A percentile compares a stretch with the other conserved stretches of the same genome.
These are phyloP conservation scores for Craspedostauros australis DNA, from an alignment of 108 stramenopile genomes.

Conservation along the genomic window DNA sequence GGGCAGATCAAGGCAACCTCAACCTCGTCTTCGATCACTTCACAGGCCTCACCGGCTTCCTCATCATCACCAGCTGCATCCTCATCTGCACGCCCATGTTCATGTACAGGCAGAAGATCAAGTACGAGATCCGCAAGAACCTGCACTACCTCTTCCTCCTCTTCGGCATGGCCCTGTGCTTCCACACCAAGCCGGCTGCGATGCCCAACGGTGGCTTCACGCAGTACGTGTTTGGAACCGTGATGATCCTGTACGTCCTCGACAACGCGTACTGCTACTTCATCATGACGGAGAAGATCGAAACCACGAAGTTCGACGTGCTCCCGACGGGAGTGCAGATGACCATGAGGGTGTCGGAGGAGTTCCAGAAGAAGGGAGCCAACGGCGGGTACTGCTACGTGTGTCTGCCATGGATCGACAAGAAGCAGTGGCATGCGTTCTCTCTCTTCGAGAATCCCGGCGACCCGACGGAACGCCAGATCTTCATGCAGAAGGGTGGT, in stretches of 20 bases:
- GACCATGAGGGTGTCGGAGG: constrained; percentile 25
- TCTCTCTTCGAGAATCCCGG: constrained; percentile 37
- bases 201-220: constrained; percentile 45
- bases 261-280: constrained; percentile 29
- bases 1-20: constrained; percentile 38
- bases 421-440: constrained; percentile 47
- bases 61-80: constrained; percentile 20
- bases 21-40: constrained; percentile 15
- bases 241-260: constrained; percentile 29
- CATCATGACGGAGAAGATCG: constrained; percentile 49
- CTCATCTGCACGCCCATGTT: constrained; percentile 42
- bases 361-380: constrained; percentile 21
- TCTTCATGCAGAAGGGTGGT: constrained; percentile 38
- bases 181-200: constrained; percentile 18
- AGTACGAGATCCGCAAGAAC: constrained; percentile 37
- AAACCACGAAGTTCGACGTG: constrained; percentile 27
- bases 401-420: constrained; percentile 35
- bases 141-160: constrained; percentile 40
- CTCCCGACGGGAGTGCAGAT: constrained; percentile 30
- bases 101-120: constrained; percentile 12
- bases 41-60: constrained; percentile 31
- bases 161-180: constrained; percentile 31
- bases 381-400: constrained; percentile 31
- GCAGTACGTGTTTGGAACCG: constrained; percentile 24
- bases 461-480: constrained; percentile 25